Conservation (phyloP, 2,329 filamentous ascomycete genomes). For the Fusarium buharicum region DNA sequence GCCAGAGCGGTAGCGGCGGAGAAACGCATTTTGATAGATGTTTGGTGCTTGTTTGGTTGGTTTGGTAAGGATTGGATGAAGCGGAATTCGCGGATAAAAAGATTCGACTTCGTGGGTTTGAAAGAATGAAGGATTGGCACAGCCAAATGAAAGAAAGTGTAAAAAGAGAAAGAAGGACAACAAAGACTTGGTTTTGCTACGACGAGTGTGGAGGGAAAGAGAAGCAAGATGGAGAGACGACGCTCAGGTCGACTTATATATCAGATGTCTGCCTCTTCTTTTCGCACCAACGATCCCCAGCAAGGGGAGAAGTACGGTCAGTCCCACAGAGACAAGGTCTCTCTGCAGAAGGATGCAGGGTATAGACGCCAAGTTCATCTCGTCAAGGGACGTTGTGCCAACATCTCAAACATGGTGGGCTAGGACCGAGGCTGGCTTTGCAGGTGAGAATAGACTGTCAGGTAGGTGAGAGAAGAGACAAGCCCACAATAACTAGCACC, state of each 20-base stretch:
- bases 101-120: constrained; percentile 32
- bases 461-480: neutral
- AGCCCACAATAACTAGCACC: too few species aligned
- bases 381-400: constrained; percentile 11
- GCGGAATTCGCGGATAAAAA: constrained; percentile 25
- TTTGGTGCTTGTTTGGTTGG: constrained; percentile 11
- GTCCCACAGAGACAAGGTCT: constrained; percentile 7
- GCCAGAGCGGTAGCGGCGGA: constrained; percentile 49
- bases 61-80: constrained; percentile 40
- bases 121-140: constrained; percentile 47
- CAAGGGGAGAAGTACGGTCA: constrained; percentile 12
- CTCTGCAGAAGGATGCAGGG: neutral
- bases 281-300: neutral
- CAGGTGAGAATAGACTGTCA: neutral
- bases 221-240: constrained; percentile 4
- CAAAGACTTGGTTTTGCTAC: constrained; percentile 39
- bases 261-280: constrained; percentile 1
- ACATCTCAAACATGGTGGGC: constrained; percentile 28
- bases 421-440: constrained; percentile 7
- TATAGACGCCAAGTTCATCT: constrained; percentile 14
- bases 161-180: constrained; percentile 31
- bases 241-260: constrained; percentile 38
- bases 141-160: constrained; percentile 47
- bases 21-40: constrained; percentile 51
- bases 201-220: constrained; percentile 39